A percentile compares a stretch with the other conserved stretches of the same genome.
These are phyloP conservation scores for Neonectria coccinea DNA, from an alignment of 2,329 filamentous ascomycete genomes.

Conservation along the genomic window DNA sequence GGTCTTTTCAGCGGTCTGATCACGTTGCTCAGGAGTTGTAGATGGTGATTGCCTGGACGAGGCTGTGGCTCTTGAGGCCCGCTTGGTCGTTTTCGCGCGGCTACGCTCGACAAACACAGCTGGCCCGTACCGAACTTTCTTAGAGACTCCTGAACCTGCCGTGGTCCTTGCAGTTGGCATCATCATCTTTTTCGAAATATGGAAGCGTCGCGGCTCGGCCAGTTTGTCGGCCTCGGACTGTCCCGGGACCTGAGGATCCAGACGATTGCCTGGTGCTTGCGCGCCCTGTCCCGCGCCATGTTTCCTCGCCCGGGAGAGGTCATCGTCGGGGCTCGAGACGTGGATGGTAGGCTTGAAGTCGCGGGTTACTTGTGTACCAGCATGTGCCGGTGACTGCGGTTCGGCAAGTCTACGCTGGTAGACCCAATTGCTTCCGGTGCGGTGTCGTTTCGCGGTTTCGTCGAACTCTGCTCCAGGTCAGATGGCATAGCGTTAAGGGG, in stretches of 20 bases:
- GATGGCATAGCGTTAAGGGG: conserved; percentile 22
- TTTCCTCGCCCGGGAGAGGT: conserved; percentile 26
- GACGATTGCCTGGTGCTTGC: not conserved
- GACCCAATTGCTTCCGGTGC: conserved; percentile 64
- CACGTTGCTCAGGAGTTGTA: conserved; percentile 12
- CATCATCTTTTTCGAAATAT: conserved; percentile 64
- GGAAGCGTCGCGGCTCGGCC: conserved; percentile 63
- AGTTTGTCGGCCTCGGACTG: conserved; percentile 21
- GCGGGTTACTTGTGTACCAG: conserved; percentile 32
- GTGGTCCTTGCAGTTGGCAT: conserved; percentile 44
- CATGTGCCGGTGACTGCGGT: conserved; percentile 41
- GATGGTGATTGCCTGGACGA: conserved; percentile 26
- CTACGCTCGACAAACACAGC: conserved; percentile 68
- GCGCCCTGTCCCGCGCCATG: conserved; percentile 25
- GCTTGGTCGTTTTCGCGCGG: conserved; percentile 51
- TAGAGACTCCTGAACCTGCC: conserved; percentile 50
- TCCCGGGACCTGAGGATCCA: conserved; percentile 28
- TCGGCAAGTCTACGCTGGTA: conserved; percentile 64
- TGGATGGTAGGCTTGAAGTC: conserved; percentile 60
- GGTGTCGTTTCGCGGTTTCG: conserved; percentile 63
- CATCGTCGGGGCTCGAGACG: conserved; percentile 56
- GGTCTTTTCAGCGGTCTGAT: conserved; percentile 17
- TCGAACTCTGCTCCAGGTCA: conserved; percentile 60
- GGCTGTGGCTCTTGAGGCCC: conserved; percentile 34
- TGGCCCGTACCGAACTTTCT: conserved; percentile 56